Percentiles rank a stretch among this genome's conserved stretches.
Conservation (phyloP, 257 asterid genomes). For the Primulina huaijiensis region DNA sequence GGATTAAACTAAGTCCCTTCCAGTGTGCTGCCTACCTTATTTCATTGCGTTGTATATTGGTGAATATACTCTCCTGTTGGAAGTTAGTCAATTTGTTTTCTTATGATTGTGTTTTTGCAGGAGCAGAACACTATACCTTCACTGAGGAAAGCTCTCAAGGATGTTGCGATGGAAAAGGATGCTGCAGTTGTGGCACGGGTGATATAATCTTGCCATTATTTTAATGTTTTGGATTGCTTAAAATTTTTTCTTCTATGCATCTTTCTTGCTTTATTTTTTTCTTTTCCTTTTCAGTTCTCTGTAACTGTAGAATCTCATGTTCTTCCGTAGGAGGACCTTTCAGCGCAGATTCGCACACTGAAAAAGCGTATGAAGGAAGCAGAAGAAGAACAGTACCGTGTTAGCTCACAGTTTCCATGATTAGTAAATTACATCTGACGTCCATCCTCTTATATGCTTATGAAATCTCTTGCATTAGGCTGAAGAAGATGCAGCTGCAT, state of each 20-base stretch:
- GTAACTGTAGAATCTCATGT: conserved; percentile 20
- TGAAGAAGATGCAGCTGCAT: conserved; percentile 93
- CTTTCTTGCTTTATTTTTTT: neutral
- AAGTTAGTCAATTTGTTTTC: conserved; percentile 13
- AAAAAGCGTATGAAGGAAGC: conserved; percentile 89
- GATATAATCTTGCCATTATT: conserved; percentile 20
- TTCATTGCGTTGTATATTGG: neutral
- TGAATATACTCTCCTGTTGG: neutral
- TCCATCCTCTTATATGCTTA: conserved; percentile 21
- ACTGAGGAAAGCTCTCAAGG: conserved; percentile 85
- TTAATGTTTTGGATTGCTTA: conserved; percentile 18
- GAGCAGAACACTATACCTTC: conserved; percentile 83
- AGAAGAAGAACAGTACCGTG: conserved; percentile 97
- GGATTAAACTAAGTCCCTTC: no score
- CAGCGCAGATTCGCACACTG: conserved; percentile 85
- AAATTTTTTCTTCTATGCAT: conserved; percentile 2
- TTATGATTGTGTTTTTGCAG: conserved; percentile 44
- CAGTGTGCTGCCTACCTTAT: neutral
- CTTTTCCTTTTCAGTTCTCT: no score
- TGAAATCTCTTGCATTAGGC: conserved; percentile 53
- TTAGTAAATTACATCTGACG: conserved; percentile 20
- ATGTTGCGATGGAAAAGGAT: conserved; percentile 98
- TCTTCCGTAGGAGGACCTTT: conserved; percentile 83
- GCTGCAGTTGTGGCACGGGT: conserved; percentile 99
- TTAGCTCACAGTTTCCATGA: conserved; percentile 34